Evolutionary conservation across 2,329 filamentous ascomycete species (phyloP), one percentile per base, ranked within the genome.

Genomic region (Penicillium sp.): DNA sequence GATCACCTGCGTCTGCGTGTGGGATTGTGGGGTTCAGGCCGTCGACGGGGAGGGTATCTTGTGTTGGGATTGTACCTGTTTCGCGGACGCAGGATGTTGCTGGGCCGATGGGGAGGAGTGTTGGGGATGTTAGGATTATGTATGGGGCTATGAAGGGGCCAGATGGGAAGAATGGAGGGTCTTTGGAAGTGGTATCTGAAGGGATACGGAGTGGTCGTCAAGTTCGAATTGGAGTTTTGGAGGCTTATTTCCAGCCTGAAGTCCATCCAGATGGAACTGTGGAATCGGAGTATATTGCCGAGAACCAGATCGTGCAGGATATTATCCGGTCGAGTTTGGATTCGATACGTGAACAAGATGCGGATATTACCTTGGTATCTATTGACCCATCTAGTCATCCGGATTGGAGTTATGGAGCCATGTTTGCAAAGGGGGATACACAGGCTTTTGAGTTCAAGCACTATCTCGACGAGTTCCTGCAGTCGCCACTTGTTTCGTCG

Each of bases 1-100:
- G 84, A 17, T 86, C 81, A 54, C 86, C 86, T 0, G 85, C 86
- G 13, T 85, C 81, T 43, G 84, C 85, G 3, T 86, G 86, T 60
- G 81, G 79, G 13, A 72, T 88, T 21, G 84, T 84, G 61, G 86
- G 84, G 60, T 78, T 86, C 53, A 75, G 85, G 23, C 85, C 86
- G 3, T 84, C 82, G 0, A 68, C 77, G 31, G 83, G 84, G 0
- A 64, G 82, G n/a, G 73, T 86, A 15, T 79, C 79, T 0, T 69
- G 78, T 8, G 68, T 71, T 0, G 84, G 84, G 0, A 77, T 86
- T 31, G 77, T 86, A 4, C 84, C 84, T 0, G 79, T 86, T 25
- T 83, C 82, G 4, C 77, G 74, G 58, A 84, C 82, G 5, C 84
- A 86, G 68, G 84, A 86, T 69, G 73, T 73, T 0, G 75, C 82